Percentiles rank a stretch among this genome's conserved stretches.
Evolutionary conservation across 306 rosid genomes (phyloP).

Genomic region (Arachis hypogaea): DNA sequence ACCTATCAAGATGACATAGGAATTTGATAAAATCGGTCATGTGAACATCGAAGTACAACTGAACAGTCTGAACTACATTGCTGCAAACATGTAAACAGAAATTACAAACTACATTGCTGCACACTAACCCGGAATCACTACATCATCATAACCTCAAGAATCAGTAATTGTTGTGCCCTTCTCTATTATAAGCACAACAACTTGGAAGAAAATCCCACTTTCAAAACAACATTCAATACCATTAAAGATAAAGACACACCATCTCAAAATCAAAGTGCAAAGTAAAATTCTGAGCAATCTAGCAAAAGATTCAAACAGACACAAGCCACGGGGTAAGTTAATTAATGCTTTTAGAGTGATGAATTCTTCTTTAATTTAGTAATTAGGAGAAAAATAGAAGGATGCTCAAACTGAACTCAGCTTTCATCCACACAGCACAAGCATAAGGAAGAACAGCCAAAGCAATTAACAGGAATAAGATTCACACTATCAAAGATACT

Average conservation of each 20-base stretch:
- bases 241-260: conserved; percentile 7
- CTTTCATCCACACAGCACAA: too few species aligned
- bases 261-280: conserved; percentile 6
- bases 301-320: neutral
- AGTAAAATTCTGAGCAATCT: conserved; percentile 3
- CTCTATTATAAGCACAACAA: conserved; percentile 4
- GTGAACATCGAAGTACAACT: neutral
- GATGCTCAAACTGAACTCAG: too few species aligned
- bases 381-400: too few species aligned
- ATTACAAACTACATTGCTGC: neutral
- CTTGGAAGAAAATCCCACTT: neutral
- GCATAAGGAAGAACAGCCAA: conserved; percentile 14
- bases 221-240: conserved; percentile 1
- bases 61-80: neutral
- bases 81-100: neutral
- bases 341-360: neutral
- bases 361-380: too few species aligned
- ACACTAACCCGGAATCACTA: neutral
- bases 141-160: neutral
- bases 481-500: conserved; percentile 1
- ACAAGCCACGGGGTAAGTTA: neutral
- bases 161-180: neutral
- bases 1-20: conserved; percentile 46
- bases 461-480: neutral
- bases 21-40: conserved; percentile 28